These are phyloP conservation scores for Debaryomyces singareniensis DNA, from an alignment of 1,139 yeast species.

Conservation along the genomic window DNA sequence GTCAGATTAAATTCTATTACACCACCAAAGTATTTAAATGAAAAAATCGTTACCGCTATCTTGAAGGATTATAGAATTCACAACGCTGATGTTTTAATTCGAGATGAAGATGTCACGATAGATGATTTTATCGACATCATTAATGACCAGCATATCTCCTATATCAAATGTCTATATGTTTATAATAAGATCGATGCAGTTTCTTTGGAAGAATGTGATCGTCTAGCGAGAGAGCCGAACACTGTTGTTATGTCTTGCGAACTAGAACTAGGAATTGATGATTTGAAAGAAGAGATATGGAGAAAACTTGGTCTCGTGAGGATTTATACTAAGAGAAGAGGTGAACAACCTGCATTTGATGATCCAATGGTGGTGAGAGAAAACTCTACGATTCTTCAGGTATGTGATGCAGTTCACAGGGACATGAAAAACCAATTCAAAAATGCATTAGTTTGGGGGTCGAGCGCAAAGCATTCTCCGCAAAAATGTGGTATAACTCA, in stretches of 20 bases:
- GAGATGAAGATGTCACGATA: constrained; percentile 85
- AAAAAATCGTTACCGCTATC: constrained; percentile 69
- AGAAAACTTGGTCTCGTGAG: constrained; percentile 73
- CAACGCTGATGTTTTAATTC: constrained; percentile 85
- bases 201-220: constrained; percentile 87
- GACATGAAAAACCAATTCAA: constrained; percentile 90
- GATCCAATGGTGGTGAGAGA: constrained; percentile 91
- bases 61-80: constrained; percentile 84
- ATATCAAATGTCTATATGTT: constrained; percentile 86
- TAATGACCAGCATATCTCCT: constrained; percentile 79
- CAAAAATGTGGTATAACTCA: constrained; percentile 92
- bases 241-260: constrained; percentile 94
- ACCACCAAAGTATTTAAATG: constrained; percentile 79
- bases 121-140: constrained; percentile 93
- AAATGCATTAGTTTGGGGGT: constrained; percentile 95
- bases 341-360: constrained; percentile 67
- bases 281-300: constrained; percentile 91
- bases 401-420: constrained; percentile 88
- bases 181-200: constrained; percentile 96
- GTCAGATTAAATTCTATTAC: constrained; percentile 73
- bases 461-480: constrained; percentile 91
- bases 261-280: constrained; percentile 77
- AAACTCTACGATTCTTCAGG: constrained; percentile 72
- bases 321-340: constrained; percentile 80
- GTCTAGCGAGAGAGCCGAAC: constrained; percentile 85